phyloP scores from a whole-genome alignment of 495 filamentous ascomycete species.

The Talaromyces stipitatus region DNA sequence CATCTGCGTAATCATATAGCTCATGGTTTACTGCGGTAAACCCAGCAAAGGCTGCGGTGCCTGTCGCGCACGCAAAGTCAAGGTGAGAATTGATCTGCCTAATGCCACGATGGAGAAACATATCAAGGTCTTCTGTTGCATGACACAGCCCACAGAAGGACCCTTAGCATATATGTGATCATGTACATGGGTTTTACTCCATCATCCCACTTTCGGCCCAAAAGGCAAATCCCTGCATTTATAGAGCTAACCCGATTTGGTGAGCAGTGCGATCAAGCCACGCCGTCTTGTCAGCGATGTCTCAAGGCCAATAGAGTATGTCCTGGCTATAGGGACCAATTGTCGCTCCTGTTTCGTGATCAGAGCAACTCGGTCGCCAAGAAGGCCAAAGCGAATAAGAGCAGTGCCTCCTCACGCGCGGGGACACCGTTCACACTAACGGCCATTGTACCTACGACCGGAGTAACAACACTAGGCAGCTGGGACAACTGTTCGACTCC shows the following conservation, averaged over 20 bases:
- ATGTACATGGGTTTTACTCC: too few relatives aligned
- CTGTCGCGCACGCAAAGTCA: slow-evolving; percentile 59
- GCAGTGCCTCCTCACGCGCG: background rate
- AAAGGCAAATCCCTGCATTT: background rate
- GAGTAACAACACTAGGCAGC: background rate
- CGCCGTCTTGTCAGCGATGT: slow-evolving; percentile 61
- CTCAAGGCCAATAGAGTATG: slow-evolving; percentile 56
- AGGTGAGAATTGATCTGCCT: slow-evolving; percentile 15
- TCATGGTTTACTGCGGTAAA: slow-evolving; percentile 70
- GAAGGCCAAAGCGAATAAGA: slow-evolving; percentile 44
- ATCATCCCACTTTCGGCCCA: too few relatives aligned
- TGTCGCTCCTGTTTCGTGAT: slow-evolving; percentile 66
- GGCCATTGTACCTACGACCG: background rate
- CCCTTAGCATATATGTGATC: too few relatives aligned
- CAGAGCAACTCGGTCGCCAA: slow-evolving; percentile 60
- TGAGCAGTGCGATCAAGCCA: slow-evolving; percentile 57
- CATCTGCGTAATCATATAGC: background rate
- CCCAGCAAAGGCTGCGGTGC: slow-evolving; percentile 67
- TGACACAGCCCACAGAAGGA: too few relatives aligned
- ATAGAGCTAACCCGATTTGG: background rate
- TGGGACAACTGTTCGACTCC: background rate
- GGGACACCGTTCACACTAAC: background rate
- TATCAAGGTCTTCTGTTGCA: too few relatives aligned
- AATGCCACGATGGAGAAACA: background rate
- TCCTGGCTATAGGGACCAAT: slow-evolving; percentile 61